Conservation (phyloP, 2,329 filamentous ascomycete genomes). For the Hypoxylon sp. region DNA sequence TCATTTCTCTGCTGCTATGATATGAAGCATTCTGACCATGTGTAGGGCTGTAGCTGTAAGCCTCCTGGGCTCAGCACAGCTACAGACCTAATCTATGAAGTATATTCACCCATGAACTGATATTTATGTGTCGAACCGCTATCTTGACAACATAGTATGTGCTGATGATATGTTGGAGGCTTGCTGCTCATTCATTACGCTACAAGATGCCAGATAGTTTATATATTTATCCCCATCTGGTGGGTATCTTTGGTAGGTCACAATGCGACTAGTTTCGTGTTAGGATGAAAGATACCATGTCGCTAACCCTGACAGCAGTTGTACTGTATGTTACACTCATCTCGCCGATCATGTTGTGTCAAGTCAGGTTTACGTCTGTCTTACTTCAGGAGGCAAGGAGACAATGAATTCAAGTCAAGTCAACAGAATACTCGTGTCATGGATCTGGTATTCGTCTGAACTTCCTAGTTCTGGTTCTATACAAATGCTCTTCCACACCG, state of each 20-base stretch:
- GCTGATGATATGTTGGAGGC: too few species aligned
- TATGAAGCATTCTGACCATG: not conserved
- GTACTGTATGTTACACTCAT: too few species aligned
- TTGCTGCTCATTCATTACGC: too few species aligned
- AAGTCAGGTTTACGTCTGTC: not conserved
- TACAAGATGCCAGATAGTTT: too few species aligned
- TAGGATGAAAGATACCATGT: too few species aligned
- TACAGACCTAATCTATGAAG: not conserved
- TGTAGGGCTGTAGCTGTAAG: not conserved
- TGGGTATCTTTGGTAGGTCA: too few species aligned
- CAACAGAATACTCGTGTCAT: constrained; percentile 3
- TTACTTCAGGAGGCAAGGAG: not conserved
- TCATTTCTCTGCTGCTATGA: not conserved
- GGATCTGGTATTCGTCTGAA: constrained; percentile 31
- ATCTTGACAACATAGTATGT: too few species aligned
- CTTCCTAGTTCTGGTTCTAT: constrained; percentile 31
- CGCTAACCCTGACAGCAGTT: too few species aligned
- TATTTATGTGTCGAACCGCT: too few species aligned
- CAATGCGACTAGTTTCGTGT: too few species aligned
- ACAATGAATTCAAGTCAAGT: not conserved
- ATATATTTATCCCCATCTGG: too few species aligned
- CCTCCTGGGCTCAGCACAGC: not conserved
- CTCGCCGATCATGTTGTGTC: not conserved
- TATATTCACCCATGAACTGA: too few species aligned
- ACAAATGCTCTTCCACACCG: constrained; percentile 18